Evolutionary conservation across 345 rosid genomes (phyloP).

Genomic region (Crucihimalaya himalaica): DNA sequence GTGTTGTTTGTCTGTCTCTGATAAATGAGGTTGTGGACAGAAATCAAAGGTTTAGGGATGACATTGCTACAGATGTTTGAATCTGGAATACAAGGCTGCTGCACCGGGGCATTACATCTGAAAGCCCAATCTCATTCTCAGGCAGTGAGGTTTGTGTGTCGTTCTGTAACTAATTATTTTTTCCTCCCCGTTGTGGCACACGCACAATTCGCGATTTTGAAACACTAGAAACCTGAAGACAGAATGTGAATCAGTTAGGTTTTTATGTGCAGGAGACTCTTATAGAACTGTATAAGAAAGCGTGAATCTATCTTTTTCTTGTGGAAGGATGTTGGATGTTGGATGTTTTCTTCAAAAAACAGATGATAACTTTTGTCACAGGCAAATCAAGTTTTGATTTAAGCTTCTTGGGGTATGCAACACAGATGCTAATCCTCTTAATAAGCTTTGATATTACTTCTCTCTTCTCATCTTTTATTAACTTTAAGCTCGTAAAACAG

Average conservation of each 20-base stretch:
- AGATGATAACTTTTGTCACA: too few species aligned
- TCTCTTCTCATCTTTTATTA: too few species aligned
- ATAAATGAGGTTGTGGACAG: not conserved
- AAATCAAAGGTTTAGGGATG: not conserved
- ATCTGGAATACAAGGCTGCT: not conserved
- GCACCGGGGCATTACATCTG: not conserved
- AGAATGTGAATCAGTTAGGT: not conserved
- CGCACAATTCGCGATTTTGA: not conserved
- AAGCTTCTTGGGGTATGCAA: too few species aligned
- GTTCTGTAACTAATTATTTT: not conserved
- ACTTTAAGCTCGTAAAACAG: not conserved
- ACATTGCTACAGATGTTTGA: not conserved
- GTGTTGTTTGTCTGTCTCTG: not conserved
- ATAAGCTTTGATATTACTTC: too few species aligned
- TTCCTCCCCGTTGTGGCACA: not conserved
- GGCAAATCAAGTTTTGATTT: too few species aligned
- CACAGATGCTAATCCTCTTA: too few species aligned
- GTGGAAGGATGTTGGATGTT: too few species aligned
- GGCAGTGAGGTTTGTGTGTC: not conserved
- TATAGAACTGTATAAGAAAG: too few species aligned
- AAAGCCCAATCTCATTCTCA: not conserved
- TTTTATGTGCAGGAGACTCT: too few species aligned
- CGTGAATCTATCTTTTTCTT: too few species aligned
- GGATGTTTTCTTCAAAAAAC: too few species aligned
- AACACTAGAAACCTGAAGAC: not conserved